Evolutionary conservation across 2,329 filamentous ascomycete species (phyloP).

Genomic region (Alternaria ventricosa): DNA sequence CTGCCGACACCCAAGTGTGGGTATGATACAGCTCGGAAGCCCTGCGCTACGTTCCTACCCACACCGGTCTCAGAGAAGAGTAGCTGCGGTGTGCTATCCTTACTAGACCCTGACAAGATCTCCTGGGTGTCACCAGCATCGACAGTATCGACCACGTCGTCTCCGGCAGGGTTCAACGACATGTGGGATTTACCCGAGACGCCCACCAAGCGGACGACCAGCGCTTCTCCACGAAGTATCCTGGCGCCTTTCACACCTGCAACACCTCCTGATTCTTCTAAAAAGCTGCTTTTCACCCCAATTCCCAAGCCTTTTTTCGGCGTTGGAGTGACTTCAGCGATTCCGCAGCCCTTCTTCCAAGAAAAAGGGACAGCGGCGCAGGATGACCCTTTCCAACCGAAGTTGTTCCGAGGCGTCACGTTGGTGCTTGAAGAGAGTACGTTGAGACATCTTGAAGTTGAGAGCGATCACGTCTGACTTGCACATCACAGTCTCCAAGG

Average conservation of each 20-base stretch:
- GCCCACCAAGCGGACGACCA: neutral
- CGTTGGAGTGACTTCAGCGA: neutral
- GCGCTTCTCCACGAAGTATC: neutral
- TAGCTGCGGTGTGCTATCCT: neutral
- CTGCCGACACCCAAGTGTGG: neutral
- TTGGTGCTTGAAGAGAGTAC: neutral
- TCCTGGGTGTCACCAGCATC: neutral
- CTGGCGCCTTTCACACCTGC: neutral
- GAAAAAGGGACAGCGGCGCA: neutral
- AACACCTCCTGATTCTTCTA: neutral
- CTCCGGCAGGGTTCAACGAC: neutral
- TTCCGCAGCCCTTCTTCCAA: too few species aligned
- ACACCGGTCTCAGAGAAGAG: neutral
- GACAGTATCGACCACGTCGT: neutral
- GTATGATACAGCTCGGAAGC: neutral
- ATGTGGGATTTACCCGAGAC: neutral
- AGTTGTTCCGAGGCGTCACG: neutral
- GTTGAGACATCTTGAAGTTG: neutral
- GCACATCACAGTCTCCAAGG: neutral
- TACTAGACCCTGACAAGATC: neutral
- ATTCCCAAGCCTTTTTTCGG: neutral
- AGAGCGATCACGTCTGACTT: neutral
- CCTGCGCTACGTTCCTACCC: neutral
- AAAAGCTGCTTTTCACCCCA: neutral
- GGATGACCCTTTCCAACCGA: neutral